Base-by-base conservation (phyloP, 2,329 filamentous ascomycete genomes). In the Chlorencoelia australis region DNA sequence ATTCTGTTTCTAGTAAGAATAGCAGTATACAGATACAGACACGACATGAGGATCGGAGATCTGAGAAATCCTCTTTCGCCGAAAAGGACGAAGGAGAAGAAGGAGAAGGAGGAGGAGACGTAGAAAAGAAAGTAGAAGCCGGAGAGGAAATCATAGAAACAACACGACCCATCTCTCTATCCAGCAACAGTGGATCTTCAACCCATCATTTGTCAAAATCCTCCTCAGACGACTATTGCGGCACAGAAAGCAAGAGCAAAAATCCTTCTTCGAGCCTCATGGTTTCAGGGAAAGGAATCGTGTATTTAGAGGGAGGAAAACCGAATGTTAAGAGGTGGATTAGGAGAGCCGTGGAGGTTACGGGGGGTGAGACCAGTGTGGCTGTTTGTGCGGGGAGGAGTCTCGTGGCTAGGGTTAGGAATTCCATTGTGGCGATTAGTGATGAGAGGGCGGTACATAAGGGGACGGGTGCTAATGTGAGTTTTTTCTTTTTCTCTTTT, bases 371-470 rank as follows among this genome's bases (percentile, higher is more conserved):
- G 58, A 76, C 73, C n/a, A 68, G 66, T 1, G 67, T 78, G 0
- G 67, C 74, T 0, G 73, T 75, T 0, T 78, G 73, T 42, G 74
- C 72, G 10, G 74, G 73, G 1, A 65, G 64, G 33, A 67, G 67
- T 30, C 56, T 78, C 16, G 71, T 73, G 2, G 61, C 69, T 2
- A 58, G 58, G 30, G 67, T 71, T 10, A 61, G 74, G 39, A 77
- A 73, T 45, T 67, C 62, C 39, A 71, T 78, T 3, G 67, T 68
- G 2, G 58, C 56, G 19, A 43, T 78, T 42, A 74, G 71, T 35
- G 73, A 79, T 47, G 73, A 78, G 56, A 59, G 74, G 26, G 74
- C 69, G 1, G 73, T 78, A 15, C 74, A 78, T 50, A 79, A 79
- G 53, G 74, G 74, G 4, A 77, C 72, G 0, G 73, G 71, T 1